Evolutionary conservation across 495 filamentous ascomycete species (phyloP).

Genomic region (Cercophora newfieldiana): DNA sequence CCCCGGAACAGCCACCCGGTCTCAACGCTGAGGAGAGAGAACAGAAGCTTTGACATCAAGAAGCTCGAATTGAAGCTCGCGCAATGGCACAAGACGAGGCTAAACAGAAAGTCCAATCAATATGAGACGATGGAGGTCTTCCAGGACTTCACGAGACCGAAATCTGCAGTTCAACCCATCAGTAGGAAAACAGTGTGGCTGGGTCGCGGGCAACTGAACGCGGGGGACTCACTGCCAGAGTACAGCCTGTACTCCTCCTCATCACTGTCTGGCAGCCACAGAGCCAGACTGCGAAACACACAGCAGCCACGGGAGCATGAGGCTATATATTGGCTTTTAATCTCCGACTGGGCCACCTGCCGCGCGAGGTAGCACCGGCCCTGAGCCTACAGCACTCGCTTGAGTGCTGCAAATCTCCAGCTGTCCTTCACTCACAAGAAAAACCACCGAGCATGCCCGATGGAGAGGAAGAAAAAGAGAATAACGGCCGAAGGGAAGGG

Average conservation of each 20-base stretch:
- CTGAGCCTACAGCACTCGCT: constrained; percentile 13
- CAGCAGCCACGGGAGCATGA: constrained; percentile 17
- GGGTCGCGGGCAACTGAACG: not conserved
- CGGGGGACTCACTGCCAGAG: not conserved
- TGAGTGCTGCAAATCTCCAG: constrained; percentile 16
- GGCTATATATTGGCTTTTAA: constrained; percentile 21
- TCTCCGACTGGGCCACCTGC: constrained; percentile 21
- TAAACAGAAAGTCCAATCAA: constrained; percentile 3
- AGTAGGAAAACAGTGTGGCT: constrained; percentile 2
- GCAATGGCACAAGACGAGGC: not conserved
- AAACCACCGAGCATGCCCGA: too few relatives aligned
- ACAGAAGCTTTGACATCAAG: not conserved
- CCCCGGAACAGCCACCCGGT: not conserved
- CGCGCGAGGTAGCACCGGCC: constrained; percentile 17
- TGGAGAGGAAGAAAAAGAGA: too few relatives aligned
- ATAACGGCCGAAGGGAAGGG: not conserved
- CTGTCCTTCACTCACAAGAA: not conserved
- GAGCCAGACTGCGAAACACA: not conserved
- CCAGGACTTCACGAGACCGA: not conserved
- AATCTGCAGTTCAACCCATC: not conserved
- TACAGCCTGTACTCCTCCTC: not conserved
- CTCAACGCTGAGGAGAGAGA: not conserved
- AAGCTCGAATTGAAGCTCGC: not conserved
- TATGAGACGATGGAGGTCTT: constrained; percentile 7
- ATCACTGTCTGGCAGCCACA: not conserved